Evolutionary conservation across 768 basidiomycete genomes (phyloP).

Genomic region (Boletus eberwhitei): DNA sequence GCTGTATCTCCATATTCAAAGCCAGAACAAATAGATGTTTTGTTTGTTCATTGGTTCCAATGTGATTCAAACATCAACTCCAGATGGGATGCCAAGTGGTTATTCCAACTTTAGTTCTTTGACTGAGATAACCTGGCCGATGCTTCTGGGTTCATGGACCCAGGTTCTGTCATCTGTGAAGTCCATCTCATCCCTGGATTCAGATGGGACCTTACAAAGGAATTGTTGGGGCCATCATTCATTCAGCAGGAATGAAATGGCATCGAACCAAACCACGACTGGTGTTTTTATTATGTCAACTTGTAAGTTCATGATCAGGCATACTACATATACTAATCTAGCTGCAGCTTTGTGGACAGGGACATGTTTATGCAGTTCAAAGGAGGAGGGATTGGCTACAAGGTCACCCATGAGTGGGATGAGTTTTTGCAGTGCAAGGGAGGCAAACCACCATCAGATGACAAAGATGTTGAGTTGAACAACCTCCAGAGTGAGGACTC

Average conservation of each 20-base stretch:
- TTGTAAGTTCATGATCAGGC: background rate
- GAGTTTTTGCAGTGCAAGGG: background rate
- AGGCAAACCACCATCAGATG: background rate
- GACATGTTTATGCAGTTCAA: background rate
- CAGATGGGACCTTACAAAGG: background rate
- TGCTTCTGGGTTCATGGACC: slow-evolving; percentile 48
- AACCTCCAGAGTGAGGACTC: background rate
- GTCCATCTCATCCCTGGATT: slow-evolving; percentile 45
- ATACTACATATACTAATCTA: background rate
- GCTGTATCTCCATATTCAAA: background rate
- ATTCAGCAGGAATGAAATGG: background rate
- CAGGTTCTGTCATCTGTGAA: slow-evolving; percentile 35
- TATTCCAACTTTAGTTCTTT: slow-evolving; percentile 41
- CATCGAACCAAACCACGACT: slow-evolving; percentile 18
- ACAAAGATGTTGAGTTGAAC: background rate
- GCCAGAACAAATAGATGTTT: slow-evolving; percentile 32
- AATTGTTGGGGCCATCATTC: background rate
- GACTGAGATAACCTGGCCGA: slow-evolving; percentile 13
- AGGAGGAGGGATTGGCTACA: background rate
- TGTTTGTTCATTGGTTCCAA: slow-evolving; percentile 42
- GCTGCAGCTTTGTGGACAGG: background rate
- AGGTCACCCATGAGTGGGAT: slow-evolving; percentile 10
- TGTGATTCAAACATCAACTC: slow-evolving; percentile 19
- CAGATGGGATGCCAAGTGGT: slow-evolving; percentile 25
- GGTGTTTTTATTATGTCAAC: slow-evolving; percentile 25